These are phyloP conservation scores for Penicillium robsamsonii DNA, from an alignment of 495 filamentous ascomycete genomes.

Conservation along the genomic window DNA sequence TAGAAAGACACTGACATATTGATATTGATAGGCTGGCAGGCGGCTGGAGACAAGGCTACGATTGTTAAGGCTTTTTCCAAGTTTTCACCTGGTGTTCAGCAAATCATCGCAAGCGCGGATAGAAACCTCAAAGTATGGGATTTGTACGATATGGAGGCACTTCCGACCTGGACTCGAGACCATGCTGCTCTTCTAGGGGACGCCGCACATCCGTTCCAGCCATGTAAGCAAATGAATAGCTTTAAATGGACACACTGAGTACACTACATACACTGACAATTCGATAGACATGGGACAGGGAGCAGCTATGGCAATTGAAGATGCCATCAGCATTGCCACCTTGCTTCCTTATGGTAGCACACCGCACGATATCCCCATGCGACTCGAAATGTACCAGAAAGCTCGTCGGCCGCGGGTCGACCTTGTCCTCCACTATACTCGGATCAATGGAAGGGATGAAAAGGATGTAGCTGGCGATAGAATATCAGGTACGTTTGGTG, in stretches of 20 bases:
- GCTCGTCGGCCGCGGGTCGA: constrained; percentile 36
- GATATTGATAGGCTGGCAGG: constrained; percentile 40
- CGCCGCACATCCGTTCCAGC: constrained; percentile 60
- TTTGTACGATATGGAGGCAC: constrained; percentile 55
- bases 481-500: constrained; percentile 12
- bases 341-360: constrained; percentile 47
- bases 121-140: constrained; percentile 54
- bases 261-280: neutral
- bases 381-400: constrained; percentile 54
- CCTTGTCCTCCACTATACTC: constrained; percentile 15
- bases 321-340: constrained; percentile 54
- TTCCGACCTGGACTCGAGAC: constrained; percentile 50
- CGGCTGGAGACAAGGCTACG: constrained; percentile 35
- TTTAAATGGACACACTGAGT: neutral
- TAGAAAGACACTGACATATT: neutral
- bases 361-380: constrained; percentile 38
- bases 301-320: constrained; percentile 57
- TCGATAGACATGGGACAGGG: constrained; percentile 51
- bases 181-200: constrained; percentile 56
- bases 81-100: constrained; percentile 43
- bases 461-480: constrained; percentile 4
- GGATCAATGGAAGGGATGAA: constrained; percentile 15
- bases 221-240: constrained; percentile 25
- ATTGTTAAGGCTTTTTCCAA: constrained; percentile 45
- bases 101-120: constrained; percentile 42